Evolutionary conservation across 179 eudicot genomes (phyloP).

Genomic region (Beta lomatogona): DNA sequence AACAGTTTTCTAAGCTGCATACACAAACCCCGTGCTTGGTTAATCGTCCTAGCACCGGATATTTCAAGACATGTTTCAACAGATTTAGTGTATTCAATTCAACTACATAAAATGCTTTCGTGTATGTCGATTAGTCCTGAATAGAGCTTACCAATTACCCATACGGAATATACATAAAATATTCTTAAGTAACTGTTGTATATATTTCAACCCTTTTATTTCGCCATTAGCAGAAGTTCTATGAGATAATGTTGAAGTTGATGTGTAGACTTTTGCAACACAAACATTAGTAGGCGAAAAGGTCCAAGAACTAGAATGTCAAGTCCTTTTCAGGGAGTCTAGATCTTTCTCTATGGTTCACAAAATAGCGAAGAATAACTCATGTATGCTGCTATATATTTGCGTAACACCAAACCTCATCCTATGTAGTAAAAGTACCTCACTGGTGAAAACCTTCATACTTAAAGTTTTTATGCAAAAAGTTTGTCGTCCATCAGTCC

Average conservation of each 20-base stretch:
- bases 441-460: not conserved
- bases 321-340: conserved; percentile 45
- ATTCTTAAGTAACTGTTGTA: no score
- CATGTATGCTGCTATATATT: conserved; percentile 35
- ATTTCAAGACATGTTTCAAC: no score
- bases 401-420: conserved; percentile 15
- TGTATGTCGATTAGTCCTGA: no score
- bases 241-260: not conserved
- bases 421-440: conserved; percentile 11
- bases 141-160: no score
- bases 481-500: not conserved
- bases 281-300: conserved; percentile 28
- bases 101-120: no score
- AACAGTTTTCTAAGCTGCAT: no score
- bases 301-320: conserved; percentile 27
- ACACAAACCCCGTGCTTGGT: no score
- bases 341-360: conserved; percentile 46
- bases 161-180: no score
- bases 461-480: not conserved
- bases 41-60: no score
- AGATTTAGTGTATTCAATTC: no score
- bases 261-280: conserved; percentile 8
- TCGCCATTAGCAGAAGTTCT: not conserved
- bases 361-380: not conserved
- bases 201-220: no score